Conservation (phyloP, 208 protist genomes). For the Leptomonas seymouri region DNA sequence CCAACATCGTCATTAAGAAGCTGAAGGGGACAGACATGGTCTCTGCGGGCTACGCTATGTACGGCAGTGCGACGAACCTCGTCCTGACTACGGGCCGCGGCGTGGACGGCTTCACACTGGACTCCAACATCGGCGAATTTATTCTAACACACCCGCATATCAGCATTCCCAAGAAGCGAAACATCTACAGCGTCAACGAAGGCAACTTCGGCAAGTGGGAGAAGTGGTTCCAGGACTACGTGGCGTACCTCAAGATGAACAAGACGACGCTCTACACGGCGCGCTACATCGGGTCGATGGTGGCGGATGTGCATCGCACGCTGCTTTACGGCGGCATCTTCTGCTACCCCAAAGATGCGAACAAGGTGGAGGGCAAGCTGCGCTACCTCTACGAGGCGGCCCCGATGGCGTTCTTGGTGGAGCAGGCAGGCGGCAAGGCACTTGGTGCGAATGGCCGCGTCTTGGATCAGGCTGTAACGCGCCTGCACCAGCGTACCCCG, state of each 20-base stretch:
- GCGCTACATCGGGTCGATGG: constrained; percentile 95
- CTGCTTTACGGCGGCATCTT: constrained; percentile 99
- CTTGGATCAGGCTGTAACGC: constrained; percentile 82
- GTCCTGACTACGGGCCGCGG: constrained; percentile 92
- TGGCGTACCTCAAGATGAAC: constrained; percentile 75
- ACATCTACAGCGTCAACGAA: constrained; percentile 99
- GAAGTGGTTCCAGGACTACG: constrained; percentile 75
- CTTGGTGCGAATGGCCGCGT: constrained; percentile 71
- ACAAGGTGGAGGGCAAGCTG: constrained; percentile 96
- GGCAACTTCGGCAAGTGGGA: constrained; percentile 87
- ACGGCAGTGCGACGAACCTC: constrained; percentile 94
- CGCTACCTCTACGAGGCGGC: constrained; percentile 97
- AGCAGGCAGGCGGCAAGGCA: constrained; percentile 92
- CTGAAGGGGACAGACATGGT: constrained; percentile 77
- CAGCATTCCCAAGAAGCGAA: constrained; percentile 85
- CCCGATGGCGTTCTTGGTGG: constrained; percentile 93
- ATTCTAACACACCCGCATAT: constrained; percentile 96
- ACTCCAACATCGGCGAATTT: constrained; percentile 97
- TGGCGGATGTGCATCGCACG: constrained; percentile 98
- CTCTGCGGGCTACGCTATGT: constrained; percentile 95
- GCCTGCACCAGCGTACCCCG: constrained; percentile 93
- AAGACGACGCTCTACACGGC: constrained; percentile 65
- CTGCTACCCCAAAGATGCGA: constrained; percentile 95
- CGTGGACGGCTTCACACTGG: constrained; percentile 96
- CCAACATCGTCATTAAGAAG: constrained; percentile 67